Base-by-base conservation (phyloP, 2,329 filamentous ascomycete species). In the Neopestalotiopsis rosae region DNA sequence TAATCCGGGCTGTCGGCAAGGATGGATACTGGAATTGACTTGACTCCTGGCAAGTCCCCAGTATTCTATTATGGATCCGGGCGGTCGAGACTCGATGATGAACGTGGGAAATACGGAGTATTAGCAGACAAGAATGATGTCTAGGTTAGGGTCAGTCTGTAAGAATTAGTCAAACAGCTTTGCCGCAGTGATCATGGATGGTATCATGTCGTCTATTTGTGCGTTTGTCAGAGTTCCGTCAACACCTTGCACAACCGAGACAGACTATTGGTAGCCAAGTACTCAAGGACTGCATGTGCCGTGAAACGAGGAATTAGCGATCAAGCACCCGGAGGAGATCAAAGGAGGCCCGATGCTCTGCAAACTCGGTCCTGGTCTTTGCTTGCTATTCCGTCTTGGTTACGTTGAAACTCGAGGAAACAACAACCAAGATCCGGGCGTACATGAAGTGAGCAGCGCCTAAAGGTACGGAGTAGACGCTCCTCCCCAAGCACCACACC, bases 131-230 rank as follows among this genome's bases (percentile, higher is more conserved):
- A 52, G 45, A 24, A 52, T 52, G 14, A 20, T 52, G 45, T n/a
- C 14, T 20, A 17, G 17, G 45, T 28, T 9, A 52, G 45, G 45
- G n/a, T 52, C 45, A 52, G 45, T 52, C 17, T 52, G 45, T 17
- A 52, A 52, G 45, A 52, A 52, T 52, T 52, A 52, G 45, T 52
- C 17, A 20, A 52, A 20, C 10, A 20, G 69, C 67, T 76, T 78
- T 52, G 67, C 45, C 45, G 45, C 72, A 65, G 74, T 71, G 68
- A 69, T 74, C 67, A 69, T 74, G 61, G 67, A 69, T 74, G 61
- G 67, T 38, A 52, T 52, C 45, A 52, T 20, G 45, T 52, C 45
- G 45, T 52, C 45, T 52, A 52, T 52, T 52, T 52, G 45, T 24
- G 14, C 20, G 45, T n/a, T 52, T 52, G 45, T n/a, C 45, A 17